These are phyloP conservation scores for Penicillium concentricum DNA, from an alignment of 2,329 filamentous ascomycete species.

Conservation along the genomic window DNA sequence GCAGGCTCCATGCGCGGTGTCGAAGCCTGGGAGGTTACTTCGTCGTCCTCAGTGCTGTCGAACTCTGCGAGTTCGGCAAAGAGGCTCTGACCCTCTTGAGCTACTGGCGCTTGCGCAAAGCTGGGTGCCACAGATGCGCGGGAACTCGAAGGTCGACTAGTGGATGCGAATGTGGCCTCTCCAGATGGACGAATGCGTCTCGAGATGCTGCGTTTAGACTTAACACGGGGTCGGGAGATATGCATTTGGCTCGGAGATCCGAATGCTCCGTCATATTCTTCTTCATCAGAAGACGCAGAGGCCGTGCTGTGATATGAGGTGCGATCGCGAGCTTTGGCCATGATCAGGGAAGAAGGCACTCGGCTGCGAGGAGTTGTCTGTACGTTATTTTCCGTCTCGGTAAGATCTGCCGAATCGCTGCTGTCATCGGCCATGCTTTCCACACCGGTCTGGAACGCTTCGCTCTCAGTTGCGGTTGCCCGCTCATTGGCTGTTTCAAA, in stretches of 20 bases:
- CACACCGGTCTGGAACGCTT: constrained; percentile 91
- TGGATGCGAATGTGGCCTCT: constrained; percentile 43
- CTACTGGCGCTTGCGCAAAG: constrained; percentile 48
- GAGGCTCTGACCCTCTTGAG: constrained; percentile 70
- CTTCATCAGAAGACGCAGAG: constrained; percentile 78
- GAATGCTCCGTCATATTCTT: constrained; percentile 61
- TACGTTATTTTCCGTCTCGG: constrained; percentile 72
- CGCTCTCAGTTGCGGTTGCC: constrained; percentile 74
- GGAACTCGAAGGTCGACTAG: constrained; percentile 39
- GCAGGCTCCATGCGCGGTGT: constrained; percentile 38
- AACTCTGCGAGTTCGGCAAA: constrained; percentile 88
- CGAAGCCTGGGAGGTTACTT: constrained; percentile 47
- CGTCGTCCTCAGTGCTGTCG: constrained; percentile 66
- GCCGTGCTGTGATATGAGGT: constrained; percentile 81
- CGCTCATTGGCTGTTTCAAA: constrained; percentile 78
- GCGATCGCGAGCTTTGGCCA: constrained; percentile 55
- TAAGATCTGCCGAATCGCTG: constrained; percentile 66
- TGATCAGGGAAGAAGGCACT: constrained; percentile 37
- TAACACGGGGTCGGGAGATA: constrained; percentile 69
- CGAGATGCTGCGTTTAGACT: constrained; percentile 63
- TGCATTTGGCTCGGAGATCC: constrained; percentile 65
- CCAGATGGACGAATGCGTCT: constrained; percentile 56
- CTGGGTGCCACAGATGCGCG: constrained; percentile 56
- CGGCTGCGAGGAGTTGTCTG: constrained; percentile 40
- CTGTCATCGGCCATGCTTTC: constrained; percentile 70